Base-by-base conservation (phyloP, 495 filamentous ascomycete species). In the Podospora didyma region DNA sequence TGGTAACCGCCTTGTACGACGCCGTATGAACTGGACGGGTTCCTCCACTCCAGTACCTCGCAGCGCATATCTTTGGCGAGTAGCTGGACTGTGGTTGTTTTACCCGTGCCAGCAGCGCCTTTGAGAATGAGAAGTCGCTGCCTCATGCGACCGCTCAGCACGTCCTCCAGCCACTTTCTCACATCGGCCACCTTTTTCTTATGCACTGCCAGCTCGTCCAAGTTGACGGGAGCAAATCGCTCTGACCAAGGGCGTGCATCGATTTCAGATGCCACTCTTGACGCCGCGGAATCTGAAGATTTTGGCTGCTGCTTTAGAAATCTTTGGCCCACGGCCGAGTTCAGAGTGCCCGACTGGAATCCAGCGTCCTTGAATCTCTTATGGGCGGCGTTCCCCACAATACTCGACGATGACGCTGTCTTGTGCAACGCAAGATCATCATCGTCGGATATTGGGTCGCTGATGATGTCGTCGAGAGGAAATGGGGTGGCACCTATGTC, bases 121-220 rank as follows among this genome's bases (percentile, higher is more conserved):
- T 90, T 95, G 12, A 99, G 72, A 34, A 97, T 75, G 41, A 97
- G 79, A 37, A 97, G 65, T 66, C 86, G 81, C 78, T 93, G 75
- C 54, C 77, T 72, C 65, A 78, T 73, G 49, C 77, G 78, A 7
- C 90, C 88, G 35, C 73, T 63, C 51, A 93, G 82, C 0, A 88
- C 88, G 59, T 83, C 79, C 48, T 86, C 81, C 42, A 99, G 70
- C 94, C 95, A 97, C 34, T 65, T 76, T 46, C 82, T 79, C 17
- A 97, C 91, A 71, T 97, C 92, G 16, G 80, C 73, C 20, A 97
- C 91, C 71, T 99, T 99, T 63, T 79, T 89, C 72, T 91, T 96
- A 66, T 99, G 90, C 34, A 97, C 92, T 0, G 87, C 93, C 52
- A 97, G 77, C 70, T 96, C 92, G 26, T 86, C 84, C n/a, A 95